These are phyloP conservation scores for Melaleuca alternifolia DNA, from an alignment of 345 rosid genomes.

Conservation along the genomic window DNA sequence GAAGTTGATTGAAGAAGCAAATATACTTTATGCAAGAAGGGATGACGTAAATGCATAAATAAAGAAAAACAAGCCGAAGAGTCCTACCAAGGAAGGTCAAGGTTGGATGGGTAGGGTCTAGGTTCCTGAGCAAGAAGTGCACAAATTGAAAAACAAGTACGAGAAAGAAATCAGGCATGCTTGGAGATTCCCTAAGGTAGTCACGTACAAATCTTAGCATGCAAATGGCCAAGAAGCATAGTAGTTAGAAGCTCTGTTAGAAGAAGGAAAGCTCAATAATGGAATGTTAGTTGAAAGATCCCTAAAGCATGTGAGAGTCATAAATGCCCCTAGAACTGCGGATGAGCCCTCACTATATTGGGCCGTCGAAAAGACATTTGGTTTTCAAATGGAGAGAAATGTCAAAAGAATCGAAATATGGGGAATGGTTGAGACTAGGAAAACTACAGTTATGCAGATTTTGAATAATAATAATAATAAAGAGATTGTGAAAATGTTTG, in stretches of 20 bases:
- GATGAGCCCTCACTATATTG: too few species aligned
- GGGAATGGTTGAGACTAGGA: slow-evolving; percentile 19
- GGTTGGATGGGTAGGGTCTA: slow-evolving; percentile 2
- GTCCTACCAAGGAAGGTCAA: background rate
- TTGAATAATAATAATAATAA: slow-evolving; percentile 17
- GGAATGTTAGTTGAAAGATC: too few species aligned
- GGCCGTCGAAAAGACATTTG: too few species aligned
- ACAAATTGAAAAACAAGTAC: background rate
- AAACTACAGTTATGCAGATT: slow-evolving; percentile 21
- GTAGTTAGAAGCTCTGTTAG: background rate
- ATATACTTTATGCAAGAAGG: background rate
- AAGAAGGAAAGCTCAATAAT: background rate
- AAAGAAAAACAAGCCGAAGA: background rate
- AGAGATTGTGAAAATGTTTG: slow-evolving; percentile 10
- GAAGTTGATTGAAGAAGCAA: background rate
- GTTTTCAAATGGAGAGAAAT: background rate
- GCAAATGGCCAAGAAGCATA: background rate
- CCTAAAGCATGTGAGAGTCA: too few species aligned
- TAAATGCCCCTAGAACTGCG: slow-evolving; percentile 10
- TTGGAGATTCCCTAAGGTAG: background rate
- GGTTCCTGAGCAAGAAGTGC: background rate
- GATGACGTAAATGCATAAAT: background rate
- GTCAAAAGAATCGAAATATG: slow-evolving; percentile 12
- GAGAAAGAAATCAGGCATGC: background rate
- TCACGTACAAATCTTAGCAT: slow-evolving; percentile 4